Evolutionary conservation across 345 rosid species (phyloP).

Genomic region (Populus tremula): DNA sequence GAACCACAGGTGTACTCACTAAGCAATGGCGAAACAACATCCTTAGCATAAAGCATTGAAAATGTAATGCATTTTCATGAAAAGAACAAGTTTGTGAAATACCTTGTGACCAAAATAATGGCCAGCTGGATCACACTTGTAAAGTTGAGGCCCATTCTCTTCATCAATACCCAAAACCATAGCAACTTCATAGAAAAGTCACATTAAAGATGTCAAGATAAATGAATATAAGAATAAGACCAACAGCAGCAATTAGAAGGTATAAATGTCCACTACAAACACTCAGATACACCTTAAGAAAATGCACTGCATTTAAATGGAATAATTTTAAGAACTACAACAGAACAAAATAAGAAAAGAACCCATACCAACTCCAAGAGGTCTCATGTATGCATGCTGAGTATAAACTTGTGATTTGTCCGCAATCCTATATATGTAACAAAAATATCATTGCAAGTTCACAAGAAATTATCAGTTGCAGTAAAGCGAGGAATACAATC

Average conservation of each 20-base stretch:
- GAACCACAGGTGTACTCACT: not conserved
- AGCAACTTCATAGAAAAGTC: conserved; percentile 56
- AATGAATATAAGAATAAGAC: conserved; percentile 11
- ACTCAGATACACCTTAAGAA: not conserved
- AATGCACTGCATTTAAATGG: not conserved
- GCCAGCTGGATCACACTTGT: conserved; percentile 98
- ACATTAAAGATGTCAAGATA: not conserved
- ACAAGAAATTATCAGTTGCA: not conserved
- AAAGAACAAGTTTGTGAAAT: conserved; percentile 4
- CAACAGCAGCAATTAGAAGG: not conserved
- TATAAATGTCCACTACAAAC: not conserved
- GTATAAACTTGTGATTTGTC: conserved; percentile 97
- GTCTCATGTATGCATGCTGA: conserved; percentile 99
- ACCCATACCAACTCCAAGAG: conserved; percentile 92
- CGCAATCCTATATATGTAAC: conserved; percentile 65
- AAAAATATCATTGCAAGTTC: not conserved
- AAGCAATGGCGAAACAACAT: not conserved
- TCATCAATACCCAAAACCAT: conserved; percentile 96
- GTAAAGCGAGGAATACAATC: not conserved
- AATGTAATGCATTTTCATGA: conserved; percentile 1
- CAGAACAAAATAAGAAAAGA: not conserved
- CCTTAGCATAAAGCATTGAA: not conserved
- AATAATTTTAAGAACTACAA: not conserved
- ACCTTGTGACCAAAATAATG: conserved; percentile 99
- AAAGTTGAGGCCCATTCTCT: conserved; percentile 84